Base-by-base conservation (phyloP, 2,329 filamentous ascomycete genomes). In the Lasiodiplodia hormozganensis region DNA sequence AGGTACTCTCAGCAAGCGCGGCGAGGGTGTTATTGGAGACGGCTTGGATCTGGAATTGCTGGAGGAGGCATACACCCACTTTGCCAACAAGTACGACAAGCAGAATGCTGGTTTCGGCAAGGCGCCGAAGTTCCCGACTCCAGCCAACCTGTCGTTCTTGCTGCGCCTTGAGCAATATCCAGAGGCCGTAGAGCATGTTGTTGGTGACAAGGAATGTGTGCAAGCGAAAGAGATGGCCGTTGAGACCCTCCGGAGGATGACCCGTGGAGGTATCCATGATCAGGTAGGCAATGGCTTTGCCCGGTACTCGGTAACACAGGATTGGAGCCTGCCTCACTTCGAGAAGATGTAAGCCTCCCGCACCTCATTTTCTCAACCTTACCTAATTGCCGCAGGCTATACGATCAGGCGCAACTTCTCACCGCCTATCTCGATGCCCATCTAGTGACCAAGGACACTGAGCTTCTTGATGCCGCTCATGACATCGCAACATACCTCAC, bases 251-350 rank as follows among this genome's bases (percentile, higher is more conserved):
- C 87, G 92, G 49, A 89, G 89, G 69, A 96, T 98, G 88, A 88
- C 88, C 18, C 86, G 87, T 60, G 89, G 90, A 23, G 90, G 89
- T 16, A 89, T 92, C 65, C 87, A 92, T 70, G 92, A 94, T 74
- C 90, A 92, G 70, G 87, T 95, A 70, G 92, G 92, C 53, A 87
- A 92, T 75, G 92, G 92, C 7, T 93, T 94, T 74, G 88, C 91
- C 47, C 88, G 95, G 64, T 97, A 97, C 77, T 97, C 93, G 16
- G 91, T 97, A 8, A 98, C 95, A 0, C 84, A 89, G 16, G 92
- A 98, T 80, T 99, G 96, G 96, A 92, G 91, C 71, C 83, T 98
- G 57, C 96, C 96, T 12, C 94, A 97, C 78, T 99, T 98, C 74
- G 96, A 99, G 82, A 98, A 98, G 83, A 94, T 98, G 87, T 78